Base-by-base conservation (phyloP, 2,329 filamentous ascomycete species). In the Aspergillus quadricinctus region DNA sequence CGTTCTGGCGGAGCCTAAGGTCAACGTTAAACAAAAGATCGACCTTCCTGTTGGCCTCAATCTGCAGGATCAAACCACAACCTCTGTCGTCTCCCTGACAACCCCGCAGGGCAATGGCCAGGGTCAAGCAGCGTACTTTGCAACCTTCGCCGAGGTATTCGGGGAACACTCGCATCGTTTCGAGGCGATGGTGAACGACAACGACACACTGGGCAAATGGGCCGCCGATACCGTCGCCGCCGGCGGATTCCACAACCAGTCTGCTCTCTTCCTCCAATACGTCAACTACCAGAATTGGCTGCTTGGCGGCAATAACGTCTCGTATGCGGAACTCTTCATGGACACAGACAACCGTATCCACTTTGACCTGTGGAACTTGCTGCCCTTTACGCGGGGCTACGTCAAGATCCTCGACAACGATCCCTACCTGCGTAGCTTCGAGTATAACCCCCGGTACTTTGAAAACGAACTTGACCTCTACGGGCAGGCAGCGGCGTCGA, bases 11-110 rank as follows among this genome's bases (percentile, higher is more conserved):
- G 4, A 62, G 14, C 19, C 37, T 29, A 29, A 29, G 0, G 61
- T 53, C 9, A 58, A 61, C 3, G 53, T 68, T 41, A 31, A 58
- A 3, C 65, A 66, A 29, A 40, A 57, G 6, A 43, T 69, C 35
- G 58, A 69, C 4, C 59, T 71, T 1, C 66, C 68, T 1, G 67
- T 71, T n/a, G 66, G 68, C 40, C 49, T 65, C 17, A 71, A 71
- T 29, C 53, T 69, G 40, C 66, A 71, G 55, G 68, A 69, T 43
- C 66, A 70, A 41, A 70, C 66, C 19, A 66, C 63, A 10, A 65
- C 65, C 4, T 59, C 55, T 17, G 61, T 69, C 8, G 37, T 19
- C 19, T 60, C 63, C 0, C 29, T 54, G 6, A 56, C 57, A 19
- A 64, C 45, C 5, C 5, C 49, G 3, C 48, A 46, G 8, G 61